Evolutionary conservation across 768 basidiomycete genomes (phyloP).

Genomic region (Podaxis carcinomalis): DNA sequence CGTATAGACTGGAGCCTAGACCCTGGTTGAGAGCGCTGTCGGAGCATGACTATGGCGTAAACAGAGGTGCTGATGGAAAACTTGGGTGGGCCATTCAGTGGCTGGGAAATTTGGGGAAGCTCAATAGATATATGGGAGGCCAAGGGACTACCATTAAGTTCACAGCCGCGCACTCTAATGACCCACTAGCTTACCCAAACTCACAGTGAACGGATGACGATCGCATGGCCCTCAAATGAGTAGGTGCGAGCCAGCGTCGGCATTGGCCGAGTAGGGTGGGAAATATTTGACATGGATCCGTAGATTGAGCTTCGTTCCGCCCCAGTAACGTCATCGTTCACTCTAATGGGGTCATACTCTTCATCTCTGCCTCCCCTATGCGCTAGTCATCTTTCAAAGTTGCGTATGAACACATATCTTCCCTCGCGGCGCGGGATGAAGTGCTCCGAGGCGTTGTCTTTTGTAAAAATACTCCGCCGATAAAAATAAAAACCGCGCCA

Average conservation of each 20-base stretch:
- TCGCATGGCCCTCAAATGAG: neutral
- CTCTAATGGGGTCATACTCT: neutral
- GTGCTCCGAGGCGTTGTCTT: neutral
- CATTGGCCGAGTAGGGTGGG: slow-evolving; percentile 1
- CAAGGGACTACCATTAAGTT: neutral
- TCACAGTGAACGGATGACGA: neutral
- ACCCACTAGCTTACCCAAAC: neutral
- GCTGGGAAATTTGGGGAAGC: neutral
- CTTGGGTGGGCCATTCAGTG: neutral
- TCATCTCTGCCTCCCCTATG: neutral
- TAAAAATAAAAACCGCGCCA: neutral
- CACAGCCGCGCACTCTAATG: neutral
- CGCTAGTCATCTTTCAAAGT: neutral
- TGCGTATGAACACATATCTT: neutral
- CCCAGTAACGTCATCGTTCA: neutral
- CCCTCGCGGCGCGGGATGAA: neutral
- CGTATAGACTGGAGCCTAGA: neutral
- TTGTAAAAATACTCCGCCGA: neutral
- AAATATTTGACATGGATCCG: neutral
- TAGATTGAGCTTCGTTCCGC: neutral
- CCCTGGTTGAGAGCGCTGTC: neutral
- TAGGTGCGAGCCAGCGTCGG: slow-evolving; percentile 10
- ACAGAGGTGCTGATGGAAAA: neutral
- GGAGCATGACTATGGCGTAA: neutral
- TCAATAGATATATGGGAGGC: neutral